These are phyloP conservation scores for Bassia scoparia DNA, from an alignment of 148 eudicot genomes.

Conservation along the genomic window DNA sequence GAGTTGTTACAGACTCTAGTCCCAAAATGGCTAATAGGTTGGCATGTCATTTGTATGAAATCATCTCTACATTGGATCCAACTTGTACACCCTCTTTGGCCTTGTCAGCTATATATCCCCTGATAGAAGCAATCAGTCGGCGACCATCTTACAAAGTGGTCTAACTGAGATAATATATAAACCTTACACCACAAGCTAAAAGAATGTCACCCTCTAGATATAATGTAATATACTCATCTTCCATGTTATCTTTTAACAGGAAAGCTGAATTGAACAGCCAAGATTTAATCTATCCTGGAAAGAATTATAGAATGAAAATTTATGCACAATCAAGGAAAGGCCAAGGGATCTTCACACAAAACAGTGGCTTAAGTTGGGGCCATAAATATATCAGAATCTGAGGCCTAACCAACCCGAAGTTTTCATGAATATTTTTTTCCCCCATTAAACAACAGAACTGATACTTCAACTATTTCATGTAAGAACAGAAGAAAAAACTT, in stretches of 20 bases:
- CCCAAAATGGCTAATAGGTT: not conserved
- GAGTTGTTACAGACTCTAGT: not conserved
- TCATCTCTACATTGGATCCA: not conserved
- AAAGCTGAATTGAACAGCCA: not conserved
- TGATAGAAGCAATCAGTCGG: not conserved
- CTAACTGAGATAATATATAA: not conserved
- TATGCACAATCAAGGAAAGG: not conserved
- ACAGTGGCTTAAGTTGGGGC: not conserved
- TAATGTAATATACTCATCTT: not conserved
- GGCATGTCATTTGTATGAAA: not conserved
- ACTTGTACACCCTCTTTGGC: not conserved
- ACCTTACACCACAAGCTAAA: not conserved
- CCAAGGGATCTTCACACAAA: not conserved
- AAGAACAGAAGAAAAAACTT: not conserved
- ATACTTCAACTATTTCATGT: not conserved
- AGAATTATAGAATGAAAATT: not conserved
- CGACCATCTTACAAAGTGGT: too few relatives aligned
- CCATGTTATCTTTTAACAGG: not conserved
- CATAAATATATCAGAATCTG: not conserved
- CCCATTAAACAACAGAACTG: not conserved
- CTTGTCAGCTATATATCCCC: not conserved
- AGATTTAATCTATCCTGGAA: not conserved
- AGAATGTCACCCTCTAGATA: not conserved
- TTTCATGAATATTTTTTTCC: not conserved
- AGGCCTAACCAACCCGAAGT: not conserved